phyloP scores from a whole-genome alignment of 73 alveolate genomes.

The Uronychia binucleata region DNA sequence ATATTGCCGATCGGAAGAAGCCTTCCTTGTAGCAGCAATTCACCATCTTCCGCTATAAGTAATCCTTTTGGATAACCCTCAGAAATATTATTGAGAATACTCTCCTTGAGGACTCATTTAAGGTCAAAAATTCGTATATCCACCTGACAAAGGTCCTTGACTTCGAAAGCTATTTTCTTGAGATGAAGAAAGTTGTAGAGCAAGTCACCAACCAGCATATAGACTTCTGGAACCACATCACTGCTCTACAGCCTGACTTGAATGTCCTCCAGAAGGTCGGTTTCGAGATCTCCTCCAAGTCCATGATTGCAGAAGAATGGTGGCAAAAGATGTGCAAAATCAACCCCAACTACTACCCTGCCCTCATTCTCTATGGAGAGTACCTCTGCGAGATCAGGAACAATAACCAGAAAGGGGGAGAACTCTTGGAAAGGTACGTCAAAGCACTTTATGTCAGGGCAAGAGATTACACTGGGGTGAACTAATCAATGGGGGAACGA shows the following conservation, averaged over 20 bases:
- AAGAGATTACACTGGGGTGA: slow-evolving; percentile 17
- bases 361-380: slow-evolving; percentile 51
- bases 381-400: slow-evolving; percentile 44
- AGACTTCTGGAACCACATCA: slow-evolving; percentile 2
- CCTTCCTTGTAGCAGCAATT: slow-evolving; percentile 37
- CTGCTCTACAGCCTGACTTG: slow-evolving; percentile 26
- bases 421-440: slow-evolving; percentile 4
- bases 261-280: slow-evolving; percentile 45
- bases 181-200: slow-evolving; percentile 6
- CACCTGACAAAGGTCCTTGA: slow-evolving; percentile 43
- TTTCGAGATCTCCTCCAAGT: slow-evolving; percentile 15
- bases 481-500: slow-evolving; percentile 34
- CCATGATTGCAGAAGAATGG: slow-evolving; percentile 25
- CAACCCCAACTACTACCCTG: slow-evolving; percentile 25
- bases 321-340: slow-evolving; percentile 30
- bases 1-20: slow-evolving; percentile 29
- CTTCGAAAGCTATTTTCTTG: slow-evolving; percentile 28
- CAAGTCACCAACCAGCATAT: not conserved
- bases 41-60: slow-evolving; percentile 36
- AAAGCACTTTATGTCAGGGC: slow-evolving; percentile 1
- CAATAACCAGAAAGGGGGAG: slow-evolving; percentile 38
- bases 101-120: slow-evolving; percentile 18
- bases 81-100: slow-evolving; percentile 11
- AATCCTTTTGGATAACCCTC: too few species aligned
- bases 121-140: slow-evolving; percentile 29